These are phyloP conservation scores for Metarhizium sp. DNA, from an alignment of 2,329 filamentous ascomycete genomes.

Conservation along the genomic window DNA sequence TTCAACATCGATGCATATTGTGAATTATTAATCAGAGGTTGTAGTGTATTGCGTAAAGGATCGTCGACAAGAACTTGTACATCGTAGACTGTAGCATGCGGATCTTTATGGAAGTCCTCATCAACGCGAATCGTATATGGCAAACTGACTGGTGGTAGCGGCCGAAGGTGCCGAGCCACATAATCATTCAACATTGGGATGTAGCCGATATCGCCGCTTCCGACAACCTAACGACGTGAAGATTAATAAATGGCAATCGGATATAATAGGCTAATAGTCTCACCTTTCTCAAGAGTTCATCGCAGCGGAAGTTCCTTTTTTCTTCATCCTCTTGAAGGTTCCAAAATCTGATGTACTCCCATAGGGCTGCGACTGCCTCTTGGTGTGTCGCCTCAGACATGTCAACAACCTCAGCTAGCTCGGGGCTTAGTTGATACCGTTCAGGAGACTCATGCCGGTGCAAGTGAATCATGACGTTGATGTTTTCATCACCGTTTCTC, in stretches of 20 bases:
- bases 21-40: conserved; percentile 58
- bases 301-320: conserved; percentile 84
- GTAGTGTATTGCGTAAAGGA: conserved; percentile 60
- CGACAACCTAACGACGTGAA: conserved; percentile 50
- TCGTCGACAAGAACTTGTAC: conserved; percentile 78
- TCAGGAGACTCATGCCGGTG: conserved; percentile 78
- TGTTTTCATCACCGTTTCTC: conserved; percentile 83
- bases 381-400: conserved; percentile 79
- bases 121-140: conserved; percentile 93
- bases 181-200: conserved; percentile 81
- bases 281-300: conserved; percentile 71
- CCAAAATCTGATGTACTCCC: conserved; percentile 87
- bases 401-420: conserved; percentile 76
- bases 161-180: conserved; percentile 66
- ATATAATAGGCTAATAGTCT: conserved; percentile 14
- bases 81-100: conserved; percentile 80
- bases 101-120: conserved; percentile 65
- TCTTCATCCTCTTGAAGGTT: conserved; percentile 90
- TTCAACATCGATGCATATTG: conserved; percentile 63
- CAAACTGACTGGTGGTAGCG: conserved; percentile 73
- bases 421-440: conserved; percentile 68
- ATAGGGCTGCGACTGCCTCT: conserved; percentile 82
- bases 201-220: conserved; percentile 64
- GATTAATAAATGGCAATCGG: not conserved
- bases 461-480: conserved; percentile 84